Base-by-base conservation (phyloP, 495 filamentous ascomycete species). In the Venustampulla echinocandica region DNA sequence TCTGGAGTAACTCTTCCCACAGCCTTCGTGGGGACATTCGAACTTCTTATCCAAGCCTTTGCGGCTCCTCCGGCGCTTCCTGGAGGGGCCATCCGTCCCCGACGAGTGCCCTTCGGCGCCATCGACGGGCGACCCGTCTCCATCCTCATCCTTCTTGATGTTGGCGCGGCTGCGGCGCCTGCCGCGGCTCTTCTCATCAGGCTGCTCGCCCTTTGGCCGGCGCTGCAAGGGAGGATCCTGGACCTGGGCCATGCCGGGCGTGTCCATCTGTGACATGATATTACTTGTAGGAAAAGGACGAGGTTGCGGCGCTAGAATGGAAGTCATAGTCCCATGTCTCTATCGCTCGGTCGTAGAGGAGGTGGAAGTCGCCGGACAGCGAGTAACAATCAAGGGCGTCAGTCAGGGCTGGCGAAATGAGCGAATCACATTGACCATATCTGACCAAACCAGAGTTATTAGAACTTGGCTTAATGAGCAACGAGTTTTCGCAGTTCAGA, bases 1-100 rank as follows among this genome's bases (percentile, higher is more conserved):
- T 55, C 92, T 79, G 18, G 90, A 96, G 65, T 98, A 98, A 60
- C 83, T 90, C 73, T 95, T 98, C 19, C 87, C 88, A 53, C 92
- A 98, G 21, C 82, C 87, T 53, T 88, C 82, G 39, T 86, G 80
- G 10, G 84, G 81, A 63, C 92, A 98, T 54, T 90, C 84, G 53
- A 95, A 98, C 60, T 95, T 96, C 67, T 92, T 95, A 63, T 96
- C 90, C 24, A 84, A 69, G 22, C 84, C 84, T 62, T 93, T 95
- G 50, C 90, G 82, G 66, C 84, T 89, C 55, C 85, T 74, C 59
- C 87, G 79, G 45, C 88, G 74, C 64, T 90, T 92, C 49, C 47
- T 48, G 14, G 69, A 65, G 10, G 72, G 72, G 6, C 73, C 71
- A 42, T 77, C 73, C 19, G 69, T 73, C 46, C 72, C 73, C 34